phyloP scores from a whole-genome alignment of 2,329 filamentous ascomycete genomes.

The Orbilia brochopaga region DNA sequence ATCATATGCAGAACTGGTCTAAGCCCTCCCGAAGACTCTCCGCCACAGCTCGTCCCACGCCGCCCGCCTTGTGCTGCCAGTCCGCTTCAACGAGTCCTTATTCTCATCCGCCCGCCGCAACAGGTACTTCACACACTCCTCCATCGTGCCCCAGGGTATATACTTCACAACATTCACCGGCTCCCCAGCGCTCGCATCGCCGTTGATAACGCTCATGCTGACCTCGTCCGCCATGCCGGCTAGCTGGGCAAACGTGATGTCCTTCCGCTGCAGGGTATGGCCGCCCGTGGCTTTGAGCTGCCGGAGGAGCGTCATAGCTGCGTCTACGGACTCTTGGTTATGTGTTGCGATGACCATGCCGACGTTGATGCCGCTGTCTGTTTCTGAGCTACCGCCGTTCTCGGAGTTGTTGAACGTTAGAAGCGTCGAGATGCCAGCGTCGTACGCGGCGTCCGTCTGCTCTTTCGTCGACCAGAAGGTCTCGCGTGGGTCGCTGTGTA shows the following conservation, averaged over 20 bases:
- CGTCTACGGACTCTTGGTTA: slow-evolving; percentile 73
- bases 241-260: slow-evolving; percentile 72
- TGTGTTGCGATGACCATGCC: slow-evolving; percentile 80
- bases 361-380: slow-evolving; percentile 30
- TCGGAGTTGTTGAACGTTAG: slow-evolving; percentile 60
- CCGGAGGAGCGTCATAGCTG: slow-evolving; percentile 63
- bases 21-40: slow-evolving; percentile 59
- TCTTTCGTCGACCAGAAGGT: slow-evolving; percentile 75
- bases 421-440: slow-evolving; percentile 72
- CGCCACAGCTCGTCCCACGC: slow-evolving; percentile 69
- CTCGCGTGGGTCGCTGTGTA: slow-evolving; percentile 71
- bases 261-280: slow-evolving; percentile 55
- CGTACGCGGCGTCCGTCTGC: slow-evolving; percentile 74
- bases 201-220: slow-evolving; percentile 52
- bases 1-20: not conserved
- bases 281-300: slow-evolving; percentile 58
- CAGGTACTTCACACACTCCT: slow-evolving; percentile 82
- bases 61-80: slow-evolving; percentile 67
- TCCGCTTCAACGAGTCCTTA: slow-evolving; percentile 71
- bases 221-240: slow-evolving; percentile 97
- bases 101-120: slow-evolving; percentile 76
- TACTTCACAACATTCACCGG: slow-evolving; percentile 67
- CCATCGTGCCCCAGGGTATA: slow-evolving; percentile 72
- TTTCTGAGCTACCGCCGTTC: no score
- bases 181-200: slow-evolving; percentile 47